These are phyloP conservation scores for Aspergillus persii DNA, from an alignment of 2,329 filamentous ascomycete genomes.

Conservation along the genomic window DNA sequence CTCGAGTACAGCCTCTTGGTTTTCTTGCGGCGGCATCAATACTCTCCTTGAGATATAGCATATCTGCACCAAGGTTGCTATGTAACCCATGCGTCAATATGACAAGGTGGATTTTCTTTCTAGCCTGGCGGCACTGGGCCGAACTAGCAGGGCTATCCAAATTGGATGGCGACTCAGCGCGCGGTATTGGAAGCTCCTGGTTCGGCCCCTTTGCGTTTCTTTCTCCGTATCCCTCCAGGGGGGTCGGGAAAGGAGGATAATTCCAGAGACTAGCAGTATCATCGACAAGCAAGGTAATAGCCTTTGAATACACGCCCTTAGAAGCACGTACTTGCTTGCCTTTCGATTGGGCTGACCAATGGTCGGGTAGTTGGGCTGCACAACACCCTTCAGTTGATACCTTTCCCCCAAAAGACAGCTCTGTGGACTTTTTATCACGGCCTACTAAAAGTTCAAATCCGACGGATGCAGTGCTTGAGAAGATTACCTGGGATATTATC, in stretches of 20 bases:
- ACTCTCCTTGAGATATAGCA: slow-evolving; percentile 96
- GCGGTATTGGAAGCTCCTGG: slow-evolving; percentile 14
- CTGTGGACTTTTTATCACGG: slow-evolving; percentile 79
- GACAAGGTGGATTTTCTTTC: slow-evolving; percentile 73
- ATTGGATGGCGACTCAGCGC: slow-evolving; percentile 11
- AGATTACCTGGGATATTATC: slow-evolving; percentile 87
- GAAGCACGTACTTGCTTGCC: slow-evolving; percentile 58
- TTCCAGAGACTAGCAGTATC: slow-evolving; percentile 92
- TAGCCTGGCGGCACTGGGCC: slow-evolving; percentile 22
- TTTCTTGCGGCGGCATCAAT: slow-evolving; percentile 81
- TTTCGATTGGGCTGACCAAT: slow-evolving; percentile 62
- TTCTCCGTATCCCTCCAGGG: slow-evolving; percentile 38
- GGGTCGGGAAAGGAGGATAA: slow-evolving; percentile 75
- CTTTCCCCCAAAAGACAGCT: slow-evolving; percentile 57
- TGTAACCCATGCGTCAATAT: slow-evolving; percentile 92
- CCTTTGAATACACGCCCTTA: slow-evolving; percentile 80
- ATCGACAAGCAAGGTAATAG: slow-evolving; percentile 74
- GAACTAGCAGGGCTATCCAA: slow-evolving; percentile 7
- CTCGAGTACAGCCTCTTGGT: slow-evolving; percentile 56
- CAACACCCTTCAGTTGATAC: slow-evolving; percentile 48
- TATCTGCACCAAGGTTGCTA: slow-evolving; percentile 92
- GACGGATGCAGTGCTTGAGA: slow-evolving; percentile 83
- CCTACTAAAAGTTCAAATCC: slow-evolving; percentile 84
- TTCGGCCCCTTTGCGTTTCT: slow-evolving; percentile 39
- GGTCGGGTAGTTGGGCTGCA: slow-evolving; percentile 73